Base-by-base conservation (phyloP, 176 grass and related monocot genomes). In the Aegilops tauschii region DNA sequence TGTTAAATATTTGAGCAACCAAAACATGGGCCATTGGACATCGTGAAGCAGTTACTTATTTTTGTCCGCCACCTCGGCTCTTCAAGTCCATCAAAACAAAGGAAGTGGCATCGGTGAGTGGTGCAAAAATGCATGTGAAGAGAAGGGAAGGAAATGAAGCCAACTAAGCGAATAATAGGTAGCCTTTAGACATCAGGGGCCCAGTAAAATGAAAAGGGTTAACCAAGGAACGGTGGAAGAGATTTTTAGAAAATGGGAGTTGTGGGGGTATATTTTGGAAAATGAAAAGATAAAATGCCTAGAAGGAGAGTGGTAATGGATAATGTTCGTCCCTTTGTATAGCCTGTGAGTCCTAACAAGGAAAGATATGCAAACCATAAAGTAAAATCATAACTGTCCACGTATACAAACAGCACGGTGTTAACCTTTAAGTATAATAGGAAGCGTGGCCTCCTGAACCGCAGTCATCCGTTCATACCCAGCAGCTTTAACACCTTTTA, bases 391-490 rank as follows among this genome's bases (percentile, higher is more conserved):
- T 25, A 88, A 91, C 56, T 64, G 25, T 7, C 42, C 34, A 59
- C 52, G 81, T 50, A 79, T 25, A 89, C 11, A 89, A 61, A 73
- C 20, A 65, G 68, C 54, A 90, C 17, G 28, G 31, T n/a, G 85
- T 44, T 36, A 82, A 98, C 96, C 96, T 98, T 98, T 81, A 61
- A 98, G 96, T 90, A 98, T 94, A 71, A 92, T 59, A 50, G 92
- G 93, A 87, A 96, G 93, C 61, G 96, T 98, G 31, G 96, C 96
- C 82, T 98, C 96, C 84, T 98, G 93, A 77, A 98, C 93, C 39
- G 90, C 80, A 82, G 96, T 98, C 96, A 98, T 96, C 80, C 79
- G 84, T 47, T 94, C 96, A 88, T 91, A 98, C 34, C 93, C 93
- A 87, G 92, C 92, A 92, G 88, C 87, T 90, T 98, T 93, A 77